Base-by-base conservation (phyloP, 768 basidiomycete species). In the Rhizopogon vesiculosus region DNA sequence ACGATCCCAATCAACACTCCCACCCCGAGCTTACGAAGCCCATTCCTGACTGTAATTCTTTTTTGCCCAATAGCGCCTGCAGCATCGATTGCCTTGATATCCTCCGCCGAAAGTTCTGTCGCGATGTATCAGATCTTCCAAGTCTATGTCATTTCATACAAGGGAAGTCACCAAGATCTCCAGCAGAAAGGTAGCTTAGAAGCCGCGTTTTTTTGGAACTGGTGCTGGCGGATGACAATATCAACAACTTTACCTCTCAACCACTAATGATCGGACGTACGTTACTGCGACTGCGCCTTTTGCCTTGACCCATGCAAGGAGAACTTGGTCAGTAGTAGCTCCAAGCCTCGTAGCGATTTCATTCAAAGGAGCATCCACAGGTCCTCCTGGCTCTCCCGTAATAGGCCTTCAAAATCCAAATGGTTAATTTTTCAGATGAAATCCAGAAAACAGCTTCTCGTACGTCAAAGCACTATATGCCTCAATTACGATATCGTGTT, bases 381-480 rank as follows among this genome's bases (percentile, higher is more conserved):
- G 82, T 3, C 87, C 87, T 2, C 83, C 85, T 1, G 83, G 81
- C 41, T 69, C 68, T 18, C 64, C 62, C 0, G 85, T 88, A 43
- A 90, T 72, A 10, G 87, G 86, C 51, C 85, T 86, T 57, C 33
- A 18, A 25, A 19, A 28, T 16, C 43, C 28, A 35, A 13, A 19
- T 49, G 38, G 53, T 57, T 40, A 42, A 7, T 19, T 18, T 45
- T 43, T 38, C 15, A 49, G 39, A 5, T 42, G 7, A 8, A n/a
- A 45, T 6, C 13, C 45, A 42, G 40, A 33, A 7, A 38, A 25
- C 29, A 25, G 40, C 25, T 5, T 42, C 31, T 65, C 81, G 25
- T 56, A 87, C 86, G 75, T 79, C 42, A 93, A 74, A 22, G 80
- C 69, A 54, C 86, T 83, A 69, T 91, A 91, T 1, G 83, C 88